These are phyloP conservation scores for Salix exigua DNA, from an alignment of 345 rosid species.

Conservation along the genomic window DNA sequence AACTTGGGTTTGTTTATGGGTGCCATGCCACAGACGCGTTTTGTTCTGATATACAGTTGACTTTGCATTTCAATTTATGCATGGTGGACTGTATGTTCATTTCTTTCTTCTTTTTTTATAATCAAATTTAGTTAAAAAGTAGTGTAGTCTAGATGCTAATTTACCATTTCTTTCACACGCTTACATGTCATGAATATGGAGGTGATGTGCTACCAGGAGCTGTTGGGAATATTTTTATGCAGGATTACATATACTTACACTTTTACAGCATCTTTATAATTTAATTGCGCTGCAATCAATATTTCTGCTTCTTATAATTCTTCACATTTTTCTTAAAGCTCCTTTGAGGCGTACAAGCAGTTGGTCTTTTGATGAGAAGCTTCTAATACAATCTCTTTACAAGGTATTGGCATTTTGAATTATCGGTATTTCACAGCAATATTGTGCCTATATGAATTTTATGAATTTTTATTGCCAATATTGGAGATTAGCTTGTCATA, in stretches of 20 bases:
- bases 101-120: neutral
- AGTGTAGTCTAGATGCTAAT: neutral
- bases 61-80: neutral
- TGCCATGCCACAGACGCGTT: neutral
- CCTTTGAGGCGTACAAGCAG: slow-evolving; percentile 57
- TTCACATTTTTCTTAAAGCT: slow-evolving; percentile 33
- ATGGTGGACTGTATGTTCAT: neutral
- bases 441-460: neutral
- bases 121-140: neutral
- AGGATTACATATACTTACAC: neutral
- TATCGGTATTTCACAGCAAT: neutral
- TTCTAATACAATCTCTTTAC: slow-evolving; percentile 74
- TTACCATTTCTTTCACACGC: neutral
- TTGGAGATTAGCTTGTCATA: neutral
- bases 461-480: neutral
- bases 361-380: slow-evolving; percentile 84
- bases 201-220: neutral
- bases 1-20: neutral
- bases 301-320: neutral
- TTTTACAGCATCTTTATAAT: neutral
- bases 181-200: neutral
- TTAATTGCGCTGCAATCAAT: neutral
- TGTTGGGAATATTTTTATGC: neutral
- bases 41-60: too few relatives aligned
- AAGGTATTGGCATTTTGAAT: slow-evolving; percentile 44